phyloP scores from a whole-genome alignment of 176 grass and related monocot species.

The Elaeis guineensis region DNA sequence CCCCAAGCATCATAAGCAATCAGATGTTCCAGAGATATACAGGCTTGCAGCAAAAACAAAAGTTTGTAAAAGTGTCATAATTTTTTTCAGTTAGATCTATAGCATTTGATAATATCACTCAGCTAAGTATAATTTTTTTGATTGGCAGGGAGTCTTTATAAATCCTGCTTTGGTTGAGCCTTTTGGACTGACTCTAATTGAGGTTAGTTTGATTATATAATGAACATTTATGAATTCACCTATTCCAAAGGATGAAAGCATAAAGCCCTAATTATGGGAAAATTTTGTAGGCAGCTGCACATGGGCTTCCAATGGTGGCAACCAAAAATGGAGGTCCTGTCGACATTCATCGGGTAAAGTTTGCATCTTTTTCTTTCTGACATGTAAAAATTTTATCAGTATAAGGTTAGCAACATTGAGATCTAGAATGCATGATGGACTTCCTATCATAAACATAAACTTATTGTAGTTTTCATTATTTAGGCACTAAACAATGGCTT shows the following conservation, averaged over 20 bases:
- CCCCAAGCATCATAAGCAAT: slow-evolving; percentile 93
- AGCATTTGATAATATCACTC: neutral
- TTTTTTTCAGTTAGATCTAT: neutral
- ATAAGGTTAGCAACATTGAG: too few relatives aligned
- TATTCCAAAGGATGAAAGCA: neutral
- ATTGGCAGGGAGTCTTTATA: slow-evolving; percentile 82
- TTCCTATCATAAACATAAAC: too few relatives aligned
- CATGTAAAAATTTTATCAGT: too few relatives aligned
- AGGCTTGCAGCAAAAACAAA: slow-evolving; percentile 78
- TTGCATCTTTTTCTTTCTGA: neutral
- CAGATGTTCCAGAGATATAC: slow-evolving; percentile 93
- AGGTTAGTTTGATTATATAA: slow-evolving; percentile 33
- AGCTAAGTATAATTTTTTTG: neutral
- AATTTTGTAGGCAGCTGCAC: slow-evolving; percentile 64
- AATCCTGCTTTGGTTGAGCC: slow-evolving; percentile 98
- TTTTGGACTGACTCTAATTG: slow-evolving; percentile 94
- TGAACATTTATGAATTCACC: slow-evolving; percentile 3
- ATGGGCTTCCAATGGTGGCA: slow-evolving; percentile 94
- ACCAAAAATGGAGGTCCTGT: slow-evolving; percentile 96
- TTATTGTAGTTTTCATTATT: neutral
- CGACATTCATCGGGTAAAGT: slow-evolving; percentile 72
- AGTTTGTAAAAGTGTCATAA: slow-evolving; percentile 12
- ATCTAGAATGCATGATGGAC: too few relatives aligned
- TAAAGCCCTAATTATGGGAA: neutral
- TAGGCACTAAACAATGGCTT: slow-evolving; percentile 85